Conservation (phyloP, 1,139 yeast genomes). For the Suhomyces taliae region DNA sequence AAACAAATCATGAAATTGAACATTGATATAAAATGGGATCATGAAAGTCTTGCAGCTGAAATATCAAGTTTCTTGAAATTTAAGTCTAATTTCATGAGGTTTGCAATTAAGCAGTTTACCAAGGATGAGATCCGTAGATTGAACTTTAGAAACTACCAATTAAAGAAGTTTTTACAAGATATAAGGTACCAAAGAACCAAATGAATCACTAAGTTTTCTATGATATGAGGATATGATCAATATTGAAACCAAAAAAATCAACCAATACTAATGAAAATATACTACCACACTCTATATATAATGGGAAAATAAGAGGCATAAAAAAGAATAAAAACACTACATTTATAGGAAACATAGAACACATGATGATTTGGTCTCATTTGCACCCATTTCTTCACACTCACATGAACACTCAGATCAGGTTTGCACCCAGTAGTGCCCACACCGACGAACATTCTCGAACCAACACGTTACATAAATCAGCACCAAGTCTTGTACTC, state of each 20-base stretch:
- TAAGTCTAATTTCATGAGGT: conserved; percentile 41
- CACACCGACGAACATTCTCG: conserved; percentile 9
- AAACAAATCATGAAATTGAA: conserved; percentile 35
- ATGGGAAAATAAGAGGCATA: too few relatives aligned
- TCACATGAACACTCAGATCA: too few relatives aligned
- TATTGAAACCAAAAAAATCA: too few relatives aligned
- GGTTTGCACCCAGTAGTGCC: conserved; percentile 7
- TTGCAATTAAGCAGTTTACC: conserved; percentile 38
- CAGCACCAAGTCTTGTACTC: not conserved
- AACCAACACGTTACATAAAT: conserved; percentile 8
- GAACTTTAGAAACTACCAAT: conserved; percentile 2
- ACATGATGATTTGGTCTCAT: too few relatives aligned
- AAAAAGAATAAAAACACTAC: too few relatives aligned
- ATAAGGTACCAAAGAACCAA: not conserved
- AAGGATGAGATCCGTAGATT: conserved; percentile 10
- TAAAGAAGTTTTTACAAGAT: conserved; percentile 2
- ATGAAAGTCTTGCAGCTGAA: conserved; percentile 64
- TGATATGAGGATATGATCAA: too few relatives aligned
- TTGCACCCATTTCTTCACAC: too few relatives aligned
- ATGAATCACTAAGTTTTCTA: not conserved
- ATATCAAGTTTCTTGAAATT: conserved; percentile 57
- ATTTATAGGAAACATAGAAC: too few relatives aligned
- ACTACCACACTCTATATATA: too few relatives aligned
- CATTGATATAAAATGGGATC: conserved; percentile 43
- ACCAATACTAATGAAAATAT: too few relatives aligned